Evolutionary conservation across 805 yeast species (phyloP), one percentile per base, ranked within the genome.

Genomic region (Nadsonia fulvescens): DNA sequence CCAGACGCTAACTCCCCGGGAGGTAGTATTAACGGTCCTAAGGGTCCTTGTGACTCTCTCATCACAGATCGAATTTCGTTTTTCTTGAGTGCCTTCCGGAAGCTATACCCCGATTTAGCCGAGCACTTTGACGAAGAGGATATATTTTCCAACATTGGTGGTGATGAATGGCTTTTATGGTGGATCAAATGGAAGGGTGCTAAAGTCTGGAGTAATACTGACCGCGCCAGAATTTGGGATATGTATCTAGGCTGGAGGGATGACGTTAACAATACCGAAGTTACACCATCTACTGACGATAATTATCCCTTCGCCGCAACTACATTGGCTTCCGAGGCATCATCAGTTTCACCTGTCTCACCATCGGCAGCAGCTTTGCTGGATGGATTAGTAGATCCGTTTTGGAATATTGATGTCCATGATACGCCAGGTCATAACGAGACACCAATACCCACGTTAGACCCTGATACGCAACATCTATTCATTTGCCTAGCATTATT

Each of bases 181-280:
- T 83, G 95, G 95, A 56, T 83, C 35, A 79, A 81, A 44, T 83
- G 77, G 61, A 66, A 78, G 42, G 94, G 94, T 12, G 66, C 89
- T 8, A 77, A 77, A 48, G 81, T 74, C 5, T 69, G 91, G 65
- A 72, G 82, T 22, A 63, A 75, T 34, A 61, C 59, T 32, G 93
- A 81, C 47, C 53, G 94, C 27, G 93, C 89, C 8, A 59, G 93
- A 33, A 58, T 81, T 5, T 83, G 96, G 96, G 96, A 83, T 51
- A 52, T 70, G 35, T 49, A 82, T 23, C 48, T 83, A 14, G 93
- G 94, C 2, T 79, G 83, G 70, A 34, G 48, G 5, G 33, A n/a
- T n/a, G n/a, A n/a, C n/a, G n/a, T n/a, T n/a, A n/a, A n/a, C n/a
- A n/a, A n/a, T n/a, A 12, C 24, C 17, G 29, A 25, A 8, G 32